Conservation (phyloP, 1,139 yeast species). For the Kodamaea arcana region DNA sequence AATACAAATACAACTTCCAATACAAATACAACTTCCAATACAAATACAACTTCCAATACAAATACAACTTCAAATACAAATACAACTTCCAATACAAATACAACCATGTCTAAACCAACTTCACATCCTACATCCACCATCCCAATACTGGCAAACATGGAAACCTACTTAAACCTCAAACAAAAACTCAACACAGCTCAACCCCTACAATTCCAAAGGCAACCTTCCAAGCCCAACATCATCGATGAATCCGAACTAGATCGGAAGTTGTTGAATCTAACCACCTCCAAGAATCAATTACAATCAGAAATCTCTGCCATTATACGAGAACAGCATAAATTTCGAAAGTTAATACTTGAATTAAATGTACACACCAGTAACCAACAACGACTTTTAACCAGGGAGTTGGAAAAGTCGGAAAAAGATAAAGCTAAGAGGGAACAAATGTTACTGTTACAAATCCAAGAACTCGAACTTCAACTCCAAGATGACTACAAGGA, state of each 20-base stretch:
- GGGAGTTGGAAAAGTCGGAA: constrained; percentile 9
- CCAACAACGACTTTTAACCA: constrained; percentile 8
- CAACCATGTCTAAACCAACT: too few relatives aligned
- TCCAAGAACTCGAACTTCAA: constrained; percentile 13
- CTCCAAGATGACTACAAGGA: constrained; percentile 28
- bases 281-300: constrained; percentile 9
- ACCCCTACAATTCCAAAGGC: constrained; percentile 3
- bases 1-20: too few relatives aligned
- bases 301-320: constrained; percentile 12
- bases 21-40: too few relatives aligned
- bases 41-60: too few relatives aligned
- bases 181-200: constrained; percentile 4
- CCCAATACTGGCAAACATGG: too few relatives aligned
- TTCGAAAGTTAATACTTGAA: constrained; percentile 7
- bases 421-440: constrained; percentile 11
- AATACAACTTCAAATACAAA: too few relatives aligned
- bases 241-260: constrained; percentile 3
- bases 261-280: constrained; percentile 4
- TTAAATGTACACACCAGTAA: constrained; percentile 6
- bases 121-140: too few relatives aligned
- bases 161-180: constrained; percentile 10
- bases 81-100: too few relatives aligned
- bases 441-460: constrained; percentile 11
- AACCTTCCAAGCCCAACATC: background rate
- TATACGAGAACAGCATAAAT: constrained; percentile 10